phyloP scores from a whole-genome alignment of 2,329 filamentous ascomycete genomes.

The Tolypocladium endophyticum region DNA sequence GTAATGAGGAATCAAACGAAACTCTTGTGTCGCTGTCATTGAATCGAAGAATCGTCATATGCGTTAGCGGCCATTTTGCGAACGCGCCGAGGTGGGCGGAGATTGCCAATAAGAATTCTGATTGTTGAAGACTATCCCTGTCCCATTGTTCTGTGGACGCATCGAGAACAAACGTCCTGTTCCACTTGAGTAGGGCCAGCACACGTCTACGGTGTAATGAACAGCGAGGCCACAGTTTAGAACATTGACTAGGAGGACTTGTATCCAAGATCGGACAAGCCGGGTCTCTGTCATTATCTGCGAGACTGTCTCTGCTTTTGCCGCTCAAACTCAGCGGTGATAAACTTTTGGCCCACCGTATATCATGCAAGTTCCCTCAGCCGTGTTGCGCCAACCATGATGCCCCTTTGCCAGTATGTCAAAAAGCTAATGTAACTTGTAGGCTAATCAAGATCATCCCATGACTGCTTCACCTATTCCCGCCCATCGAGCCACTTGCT shows the following conservation, averaged over 20 bases:
- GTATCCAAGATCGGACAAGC: not conserved
- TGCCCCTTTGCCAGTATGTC: not conserved
- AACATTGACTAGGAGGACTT: not conserved
- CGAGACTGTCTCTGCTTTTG: not conserved
- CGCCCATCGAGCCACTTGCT: constrained; percentile 51
- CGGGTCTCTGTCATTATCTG: not conserved
- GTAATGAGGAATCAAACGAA: no score
- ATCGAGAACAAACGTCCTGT: not conserved
- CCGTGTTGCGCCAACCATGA: not conserved
- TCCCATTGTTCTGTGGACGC: not conserved
- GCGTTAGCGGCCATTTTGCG: not conserved
- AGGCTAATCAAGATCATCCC: not conserved
- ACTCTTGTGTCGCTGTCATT: no score
- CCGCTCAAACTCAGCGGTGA: not conserved
- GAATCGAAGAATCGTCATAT: not conserved
- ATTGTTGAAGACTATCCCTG: not conserved
- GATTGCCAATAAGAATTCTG: not conserved
- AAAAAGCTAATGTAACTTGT: not conserved
- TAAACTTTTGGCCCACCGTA: not conserved
- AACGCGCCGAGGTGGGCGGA: not conserved
- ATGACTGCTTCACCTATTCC: constrained; percentile 8
- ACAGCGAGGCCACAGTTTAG: not conserved
- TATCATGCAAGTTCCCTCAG: not conserved
- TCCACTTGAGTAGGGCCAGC: not conserved
- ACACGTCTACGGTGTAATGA: not conserved